Base-by-base conservation (phyloP, 257 asterid species). In the Petrea volubilis region DNA sequence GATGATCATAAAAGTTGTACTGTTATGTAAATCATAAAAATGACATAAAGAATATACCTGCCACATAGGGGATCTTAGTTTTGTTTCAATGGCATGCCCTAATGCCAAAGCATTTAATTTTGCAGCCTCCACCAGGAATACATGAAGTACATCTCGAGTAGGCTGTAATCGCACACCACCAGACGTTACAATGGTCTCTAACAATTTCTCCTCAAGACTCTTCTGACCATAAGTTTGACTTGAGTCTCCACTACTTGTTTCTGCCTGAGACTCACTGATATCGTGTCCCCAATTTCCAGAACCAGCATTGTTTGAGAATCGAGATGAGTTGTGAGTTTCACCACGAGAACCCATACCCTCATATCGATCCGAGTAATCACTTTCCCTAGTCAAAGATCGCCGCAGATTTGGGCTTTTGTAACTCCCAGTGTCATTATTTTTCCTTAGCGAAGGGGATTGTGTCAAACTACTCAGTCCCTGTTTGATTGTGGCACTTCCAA, bases 131-230 rank as follows among this genome's bases (percentile, higher is more conserved):
- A 67, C 64, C 81, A 94, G 68, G 78, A 94, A 91, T 66, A 79
- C 84, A 79, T 86, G 89, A 80, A 94, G 95, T 50, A 92, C 93
- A 68, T 94, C 99, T 60, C 99, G 89, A 25, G 98, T 86, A 56
- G 99, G 99, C 83, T 94, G 99, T 73, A 91, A 64, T 61, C 99
- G 97, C 72, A 94, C 96, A 73, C 99, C 99, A 78, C 96, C 92
- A 65, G 96, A 81, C 28, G 99, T 88, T 72, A 90, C 98, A 73
- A 91, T 78, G 64, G 97, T 86, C 80, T 94, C 99, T 63, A 94
- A 68, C 76, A 91, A 75, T 83, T 83, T 91, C 81, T 91, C 93
- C 70, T 94, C 99, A 18, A 91, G 95, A 72, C 88, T 85, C 81
- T 88, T 94, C 70, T 74, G 91, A 60, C 85, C 74, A 17, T 75